Conservation (phyloP, 2,329 filamentous ascomycete species). For the Cephalotrichum gorgonifer region DNA sequence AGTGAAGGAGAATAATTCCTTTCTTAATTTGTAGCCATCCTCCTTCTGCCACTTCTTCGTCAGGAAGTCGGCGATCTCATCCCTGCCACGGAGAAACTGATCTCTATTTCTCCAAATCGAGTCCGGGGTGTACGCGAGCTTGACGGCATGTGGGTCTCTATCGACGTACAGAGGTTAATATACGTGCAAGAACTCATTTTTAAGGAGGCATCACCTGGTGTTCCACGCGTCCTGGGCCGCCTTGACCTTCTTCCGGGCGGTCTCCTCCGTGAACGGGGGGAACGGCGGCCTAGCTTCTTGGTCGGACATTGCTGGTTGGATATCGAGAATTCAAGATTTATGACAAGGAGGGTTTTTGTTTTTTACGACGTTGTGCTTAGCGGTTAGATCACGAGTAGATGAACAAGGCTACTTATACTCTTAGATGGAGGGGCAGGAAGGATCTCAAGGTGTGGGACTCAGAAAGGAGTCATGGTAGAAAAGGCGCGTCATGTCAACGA, state of each 20-base stretch:
- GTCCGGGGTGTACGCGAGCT: conserved; percentile 64
- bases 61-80: conserved; percentile 58
- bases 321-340: too few relatives aligned
- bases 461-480: too few relatives aligned
- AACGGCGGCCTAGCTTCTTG: conserved; percentile 24
- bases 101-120: conserved; percentile 74
- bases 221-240: conserved; percentile 80
- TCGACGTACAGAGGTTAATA: background rate
- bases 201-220: conserved; percentile 40
- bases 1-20: conserved; percentile 72
- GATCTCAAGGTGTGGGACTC: too few relatives aligned
- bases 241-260: conserved; percentile 68
- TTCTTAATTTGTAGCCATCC: conserved; percentile 61
- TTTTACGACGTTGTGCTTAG: too few relatives aligned
- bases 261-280: conserved; percentile 65
- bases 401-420: too few relatives aligned
- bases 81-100: conserved; percentile 57
- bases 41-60: conserved; percentile 66
- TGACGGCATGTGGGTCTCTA: conserved; percentile 55
- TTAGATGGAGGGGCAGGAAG: too few relatives aligned
- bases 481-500: too few relatives aligned
- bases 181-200: background rate
- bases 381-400: too few relatives aligned
- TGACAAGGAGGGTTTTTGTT: too few relatives aligned
- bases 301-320: conserved; percentile 1